Evolutionary conservation across 305 asterid genomes (phyloP).

Genomic region (Solanum aculeatissimum): DNA sequence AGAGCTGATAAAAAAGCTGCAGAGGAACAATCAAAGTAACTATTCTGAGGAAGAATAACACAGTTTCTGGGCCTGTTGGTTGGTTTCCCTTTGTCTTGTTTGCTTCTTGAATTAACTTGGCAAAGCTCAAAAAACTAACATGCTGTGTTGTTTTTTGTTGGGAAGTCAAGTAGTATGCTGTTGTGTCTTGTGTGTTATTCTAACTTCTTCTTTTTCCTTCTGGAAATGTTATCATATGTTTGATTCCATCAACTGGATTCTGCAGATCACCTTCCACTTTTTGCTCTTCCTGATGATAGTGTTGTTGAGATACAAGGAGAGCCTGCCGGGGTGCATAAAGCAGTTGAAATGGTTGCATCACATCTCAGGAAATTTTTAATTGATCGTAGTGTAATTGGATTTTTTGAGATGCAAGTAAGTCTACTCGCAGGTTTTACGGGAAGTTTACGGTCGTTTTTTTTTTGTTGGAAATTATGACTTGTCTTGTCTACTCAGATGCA

Average conservation of each 20-base stretch:
- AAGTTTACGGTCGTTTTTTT: not conserved
- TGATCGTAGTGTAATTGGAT: conserved; percentile 66
- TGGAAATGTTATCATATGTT: not conserved
- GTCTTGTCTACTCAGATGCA: conserved; percentile 6
- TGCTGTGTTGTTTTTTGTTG: not conserved
- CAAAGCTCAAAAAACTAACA: not conserved
- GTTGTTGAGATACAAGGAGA: conserved; percentile 90
- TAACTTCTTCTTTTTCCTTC: not conserved
- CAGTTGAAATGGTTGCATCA: conserved; percentile 66
- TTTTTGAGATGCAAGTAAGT: conserved; percentile 67
- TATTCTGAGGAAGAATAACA: not conserved
- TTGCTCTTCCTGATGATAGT: conserved; percentile 75
- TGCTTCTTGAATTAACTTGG: not conserved
- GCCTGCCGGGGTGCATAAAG: conserved; percentile 58
- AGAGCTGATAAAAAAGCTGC: not conserved
- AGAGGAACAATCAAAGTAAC: not conserved
- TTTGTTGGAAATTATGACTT: not conserved
- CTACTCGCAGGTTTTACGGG: not conserved
- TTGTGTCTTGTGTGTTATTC: not conserved
- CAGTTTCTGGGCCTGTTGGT: not conserved
- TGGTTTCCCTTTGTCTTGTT: not conserved
- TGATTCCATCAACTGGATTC: not conserved
- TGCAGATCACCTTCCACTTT: conserved; percentile 67
- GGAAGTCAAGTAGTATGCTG: not conserved
- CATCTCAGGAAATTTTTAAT: conserved; percentile 80